These are phyloP conservation scores for Zoysia pacifica DNA, from an alignment of 176 grass and related monocot species.

Conservation along the genomic window DNA sequence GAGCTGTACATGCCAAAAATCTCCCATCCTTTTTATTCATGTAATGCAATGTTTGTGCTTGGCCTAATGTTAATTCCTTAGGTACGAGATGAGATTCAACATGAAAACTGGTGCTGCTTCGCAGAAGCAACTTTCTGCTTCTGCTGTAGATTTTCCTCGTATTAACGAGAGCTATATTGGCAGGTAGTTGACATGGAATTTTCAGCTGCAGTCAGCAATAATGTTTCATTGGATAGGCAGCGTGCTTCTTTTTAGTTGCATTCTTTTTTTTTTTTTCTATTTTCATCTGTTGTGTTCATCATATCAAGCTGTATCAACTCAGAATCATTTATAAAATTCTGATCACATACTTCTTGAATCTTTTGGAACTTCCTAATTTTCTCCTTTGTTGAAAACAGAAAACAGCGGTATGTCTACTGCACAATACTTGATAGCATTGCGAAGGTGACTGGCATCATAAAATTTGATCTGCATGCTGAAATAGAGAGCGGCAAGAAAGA, in stretches of 20 bases:
- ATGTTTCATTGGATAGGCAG: not conserved
- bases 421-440: constrained; percentile 67
- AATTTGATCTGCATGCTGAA: constrained; percentile 81
- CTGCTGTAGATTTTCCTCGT: constrained; percentile 89
- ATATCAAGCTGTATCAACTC: not conserved
- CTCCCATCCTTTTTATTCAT: constrained; percentile 21
- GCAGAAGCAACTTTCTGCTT: constrained; percentile 82
- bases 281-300: not conserved
- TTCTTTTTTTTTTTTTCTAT: not conserved
- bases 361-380: not conserved
- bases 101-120: constrained; percentile 80
- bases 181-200: constrained; percentile 48
- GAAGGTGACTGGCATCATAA: constrained; percentile 73
- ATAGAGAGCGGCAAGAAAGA: constrained; percentile 61
- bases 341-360: not conserved
- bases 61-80: constrained; percentile 21
- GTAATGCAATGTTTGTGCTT: not conserved
- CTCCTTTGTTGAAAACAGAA: constrained; percentile 49
- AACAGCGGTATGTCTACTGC: constrained; percentile 74
- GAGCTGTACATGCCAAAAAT: constrained; percentile 60
- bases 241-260: constrained; percentile 18
- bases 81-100: constrained; percentile 97
- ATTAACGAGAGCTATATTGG: constrained; percentile 89
- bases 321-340: not conserved
- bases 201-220: not conserved